Conservation (phyloP, 805 yeast genomes). For the Wickerhamiella siamensis region DNA sequence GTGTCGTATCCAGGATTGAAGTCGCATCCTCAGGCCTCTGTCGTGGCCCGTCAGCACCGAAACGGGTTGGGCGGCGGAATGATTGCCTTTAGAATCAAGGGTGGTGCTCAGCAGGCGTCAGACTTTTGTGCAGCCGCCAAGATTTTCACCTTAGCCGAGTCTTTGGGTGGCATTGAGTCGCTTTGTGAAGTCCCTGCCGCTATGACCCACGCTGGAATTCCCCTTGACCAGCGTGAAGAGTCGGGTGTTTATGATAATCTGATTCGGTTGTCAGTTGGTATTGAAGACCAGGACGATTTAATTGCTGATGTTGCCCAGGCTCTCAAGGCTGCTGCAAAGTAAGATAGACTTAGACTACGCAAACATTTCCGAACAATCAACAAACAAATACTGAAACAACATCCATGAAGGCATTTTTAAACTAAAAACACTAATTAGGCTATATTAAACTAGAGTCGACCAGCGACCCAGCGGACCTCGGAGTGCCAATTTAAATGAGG, state of each 20-base stretch:
- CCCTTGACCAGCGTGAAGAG: constrained; percentile 59
- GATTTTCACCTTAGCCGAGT: constrained; percentile 75
- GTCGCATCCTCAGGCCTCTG: constrained; percentile 45
- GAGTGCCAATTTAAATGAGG: neutral
- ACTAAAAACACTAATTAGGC: too few species aligned
- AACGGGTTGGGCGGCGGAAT: constrained; percentile 84
- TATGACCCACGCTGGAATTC: constrained; percentile 89
- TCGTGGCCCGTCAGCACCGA: constrained; percentile 64
- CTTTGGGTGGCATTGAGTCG: constrained; percentile 81
- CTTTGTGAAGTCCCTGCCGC: constrained; percentile 77
- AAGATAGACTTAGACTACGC: too few species aligned
- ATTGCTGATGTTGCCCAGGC: constrained; percentile 61
- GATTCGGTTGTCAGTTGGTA: constrained; percentile 73
- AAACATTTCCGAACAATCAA: too few species aligned
- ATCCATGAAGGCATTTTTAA: too few species aligned
- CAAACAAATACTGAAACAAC: too few species aligned
- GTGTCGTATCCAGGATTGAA: constrained; percentile 79
- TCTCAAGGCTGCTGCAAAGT: constrained; percentile 34
- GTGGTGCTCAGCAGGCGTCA: constrained; percentile 66
- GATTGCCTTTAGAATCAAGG: constrained; percentile 74
- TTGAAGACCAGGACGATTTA: constrained; percentile 69
- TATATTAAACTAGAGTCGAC: neutral
- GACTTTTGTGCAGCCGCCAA: constrained; percentile 59
- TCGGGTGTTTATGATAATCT: constrained; percentile 72
- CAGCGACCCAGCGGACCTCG: neutral